Base-by-base conservation (phyloP, 305 asterid species). In the Ilex paraguariensis region DNA sequence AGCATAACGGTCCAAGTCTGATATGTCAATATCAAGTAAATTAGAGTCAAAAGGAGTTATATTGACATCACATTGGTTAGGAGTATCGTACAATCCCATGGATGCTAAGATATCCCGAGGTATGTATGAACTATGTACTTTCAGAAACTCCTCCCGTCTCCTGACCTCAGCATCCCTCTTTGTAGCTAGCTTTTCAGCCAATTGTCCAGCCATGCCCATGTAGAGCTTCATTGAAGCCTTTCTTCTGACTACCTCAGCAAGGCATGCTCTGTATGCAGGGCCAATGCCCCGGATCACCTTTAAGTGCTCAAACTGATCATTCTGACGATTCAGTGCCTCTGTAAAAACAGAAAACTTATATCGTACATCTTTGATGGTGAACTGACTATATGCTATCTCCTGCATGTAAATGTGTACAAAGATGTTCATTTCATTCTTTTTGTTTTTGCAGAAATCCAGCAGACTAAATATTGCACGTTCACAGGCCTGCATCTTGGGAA, bases 151-250 rank as follows among this genome's bases (percentile, higher is more conserved):
- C 63, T 94, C 97, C 13, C 99, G 84, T 56, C 88, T 83, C 79
- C 89, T 73, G 66, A 94, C 78, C 80, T 94, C 99, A n/a, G 69
- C 64, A 17, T 82, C 93, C 75, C 99, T 83, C 78, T 85, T 94
- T 14, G 76, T 75, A 14, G 99, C 99, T 67, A 94, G 93, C 81
- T 78, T 84, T 76, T 94, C 99, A 40, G 97, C 99, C 81, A 94
- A 63, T 63, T 84, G 96, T 31, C 99, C 99, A 62, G 99, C 97
- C 82, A 86, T 90, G 64, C 99, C 96, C 96, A 86, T 86, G 71
- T 88, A 94, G 64, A 94, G 86, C 79, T 94, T 94, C 95, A 84
- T 85, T 7, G 90, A 69, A 56, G 92, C 92, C 83, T 87, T 88
- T 76, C 99, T 82, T 69, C 99, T 83, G 59, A 90, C 95, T 13